Conservation (phyloP, 352 stramenopile genomes). For the Globisporangium echinulatum region DNA sequence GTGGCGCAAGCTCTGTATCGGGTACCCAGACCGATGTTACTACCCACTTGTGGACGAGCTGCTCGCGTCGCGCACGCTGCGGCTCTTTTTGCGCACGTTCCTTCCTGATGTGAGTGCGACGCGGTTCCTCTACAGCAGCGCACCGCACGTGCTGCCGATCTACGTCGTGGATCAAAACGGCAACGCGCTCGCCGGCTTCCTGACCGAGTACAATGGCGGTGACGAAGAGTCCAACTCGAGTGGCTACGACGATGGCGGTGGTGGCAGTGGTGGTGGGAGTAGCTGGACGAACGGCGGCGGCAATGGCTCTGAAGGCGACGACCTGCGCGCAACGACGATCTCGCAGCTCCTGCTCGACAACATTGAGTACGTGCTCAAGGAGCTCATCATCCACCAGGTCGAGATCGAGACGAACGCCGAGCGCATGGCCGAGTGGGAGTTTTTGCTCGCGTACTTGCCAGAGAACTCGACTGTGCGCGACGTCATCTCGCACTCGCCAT, state of each 20-base stretch:
- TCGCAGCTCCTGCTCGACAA: slow-evolving; percentile 37
- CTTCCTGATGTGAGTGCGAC: slow-evolving; percentile 34
- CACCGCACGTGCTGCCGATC: slow-evolving; percentile 48
- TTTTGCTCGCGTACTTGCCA: slow-evolving; percentile 60
- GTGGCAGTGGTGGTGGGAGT: too few relatives aligned
- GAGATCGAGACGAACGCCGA: slow-evolving; percentile 42
- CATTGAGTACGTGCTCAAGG: slow-evolving; percentile 50
- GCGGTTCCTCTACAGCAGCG: slow-evolving; percentile 40
- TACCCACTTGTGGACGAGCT: slow-evolving; percentile 52
- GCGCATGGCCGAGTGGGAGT: slow-evolving; percentile 56
- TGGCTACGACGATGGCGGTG: slow-evolving; percentile 14
- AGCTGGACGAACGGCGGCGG: background rate
- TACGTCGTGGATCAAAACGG: slow-evolving; percentile 59
- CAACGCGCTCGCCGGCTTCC: slow-evolving; percentile 37
- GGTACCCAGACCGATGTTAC: slow-evolving; percentile 51
- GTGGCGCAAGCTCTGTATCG: slow-evolving; percentile 47
- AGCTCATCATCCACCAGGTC: slow-evolving; percentile 61
- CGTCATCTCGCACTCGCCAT: slow-evolving; percentile 40
- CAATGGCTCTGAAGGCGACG: slow-evolving; percentile 16
- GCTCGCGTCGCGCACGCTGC: slow-evolving; percentile 27
- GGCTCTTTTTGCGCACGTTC: slow-evolving; percentile 52
- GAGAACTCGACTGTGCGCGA: slow-evolving; percentile 55
- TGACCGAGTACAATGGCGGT: slow-evolving; percentile 25
- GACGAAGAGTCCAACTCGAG: slow-evolving; percentile 13
- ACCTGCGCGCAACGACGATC: slow-evolving; percentile 21